A percentile compares a stretch with the other conserved stretches of the same genome.
Evolutionary conservation across 2,329 filamentous ascomycete genomes (phyloP).

Genomic region (Stenocarpella maydis): DNA sequence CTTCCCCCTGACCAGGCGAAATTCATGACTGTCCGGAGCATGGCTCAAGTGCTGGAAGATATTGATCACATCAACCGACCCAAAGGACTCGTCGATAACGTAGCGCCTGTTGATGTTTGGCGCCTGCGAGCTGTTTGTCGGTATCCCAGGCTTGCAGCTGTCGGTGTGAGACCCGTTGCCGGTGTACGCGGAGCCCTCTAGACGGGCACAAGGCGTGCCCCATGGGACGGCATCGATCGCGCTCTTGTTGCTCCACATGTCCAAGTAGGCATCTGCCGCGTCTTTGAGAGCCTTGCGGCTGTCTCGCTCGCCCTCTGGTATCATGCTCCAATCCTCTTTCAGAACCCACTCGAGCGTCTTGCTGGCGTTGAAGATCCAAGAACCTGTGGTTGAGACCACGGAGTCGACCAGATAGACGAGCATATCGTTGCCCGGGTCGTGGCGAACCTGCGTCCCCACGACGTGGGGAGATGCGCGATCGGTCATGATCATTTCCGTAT

Average conservation of each 20-base stretch:
- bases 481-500: constrained; percentile 28
- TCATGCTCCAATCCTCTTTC: constrained; percentile 43
- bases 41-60: constrained; percentile 41
- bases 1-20: constrained; percentile 43
- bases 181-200: constrained; percentile 40
- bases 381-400: constrained; percentile 43
- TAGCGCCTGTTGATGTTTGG: constrained; percentile 44
- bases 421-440: constrained; percentile 24
- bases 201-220: constrained; percentile 47
- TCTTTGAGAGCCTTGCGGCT: constrained; percentile 40
- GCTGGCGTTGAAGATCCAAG: constrained; percentile 47
- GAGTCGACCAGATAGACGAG: constrained; percentile 42
- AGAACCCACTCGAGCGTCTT: constrained; percentile 43
- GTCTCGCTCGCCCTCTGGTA: constrained; percentile 40
- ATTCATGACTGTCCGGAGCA: constrained; percentile 44
- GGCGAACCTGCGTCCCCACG: constrained; percentile 36
- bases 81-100: constrained; percentile 43
- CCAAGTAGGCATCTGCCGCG: constrained; percentile 46
- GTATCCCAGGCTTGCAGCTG: constrained; percentile 30
- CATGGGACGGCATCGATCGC: constrained; percentile 44
- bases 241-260: constrained; percentile 45
- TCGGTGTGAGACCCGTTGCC: constrained; percentile 12
- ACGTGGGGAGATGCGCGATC: constrained; percentile 29
- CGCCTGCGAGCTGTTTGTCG: constrained; percentile 34
- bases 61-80: constrained; percentile 43